These are phyloP conservation scores for Oenanthe javanica DNA, from an alignment of 140 eudicot genomes.

Conservation along the genomic window DNA sequence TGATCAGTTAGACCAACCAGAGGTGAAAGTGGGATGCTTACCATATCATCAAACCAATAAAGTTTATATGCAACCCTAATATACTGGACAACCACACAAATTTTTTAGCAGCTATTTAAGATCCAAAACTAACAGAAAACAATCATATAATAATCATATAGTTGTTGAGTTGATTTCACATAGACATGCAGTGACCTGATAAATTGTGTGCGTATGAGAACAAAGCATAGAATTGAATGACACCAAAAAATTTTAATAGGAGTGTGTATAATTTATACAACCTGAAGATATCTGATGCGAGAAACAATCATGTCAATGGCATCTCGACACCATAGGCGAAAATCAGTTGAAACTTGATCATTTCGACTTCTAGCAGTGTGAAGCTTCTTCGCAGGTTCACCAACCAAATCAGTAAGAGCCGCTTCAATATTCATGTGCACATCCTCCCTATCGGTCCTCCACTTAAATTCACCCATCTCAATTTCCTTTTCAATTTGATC, in stretches of 20 bases:
- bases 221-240: not conserved
- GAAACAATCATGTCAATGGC: slow-evolving; percentile 56
- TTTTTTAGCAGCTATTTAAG: not conserved
- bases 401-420: slow-evolving; percentile 85
- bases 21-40: not conserved
- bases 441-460: slow-evolving; percentile 94
- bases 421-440: slow-evolving; percentile 99
- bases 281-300: slow-evolving; percentile 69
- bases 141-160: not conserved
- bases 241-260: not conserved
- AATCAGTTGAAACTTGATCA: slow-evolving; percentile 92
- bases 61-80: not conserved
- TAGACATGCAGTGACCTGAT: not conserved
- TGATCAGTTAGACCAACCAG: not conserved
- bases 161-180: not conserved
- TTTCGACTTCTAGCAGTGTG: slow-evolving; percentile 90
- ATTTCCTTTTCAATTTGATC: slow-evolving; percentile 58
- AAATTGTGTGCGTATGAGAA: too few species aligned
- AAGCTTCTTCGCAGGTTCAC: slow-evolving; percentile 94
- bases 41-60: rapidly evolving
- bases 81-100: not conserved
- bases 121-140: not conserved
- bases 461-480: slow-evolving; percentile 51
- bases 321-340: slow-evolving; percentile 89
- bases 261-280: slow-evolving; percentile 12